Percentiles rank a stretch among this genome's conserved stretches.
Evolutionary conservation across 2,329 filamentous ascomycete species (phyloP).

Genomic region (Colletotrichum simmondsii): DNA sequence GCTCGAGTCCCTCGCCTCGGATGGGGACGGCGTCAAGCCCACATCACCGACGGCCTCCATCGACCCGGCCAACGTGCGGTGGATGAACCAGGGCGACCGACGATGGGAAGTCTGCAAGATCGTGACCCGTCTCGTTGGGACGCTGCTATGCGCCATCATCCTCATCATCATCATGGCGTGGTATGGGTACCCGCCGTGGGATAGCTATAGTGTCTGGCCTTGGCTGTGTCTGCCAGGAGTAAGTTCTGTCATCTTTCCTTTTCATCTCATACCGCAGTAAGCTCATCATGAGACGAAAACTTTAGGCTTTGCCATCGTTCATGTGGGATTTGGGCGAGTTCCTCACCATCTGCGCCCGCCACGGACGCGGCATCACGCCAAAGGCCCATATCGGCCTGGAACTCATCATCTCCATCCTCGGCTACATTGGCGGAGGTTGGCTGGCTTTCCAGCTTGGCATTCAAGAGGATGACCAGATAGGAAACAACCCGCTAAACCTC

Average conservation of each 20-base stretch:
- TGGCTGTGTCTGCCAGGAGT: slow-evolving; percentile 7
- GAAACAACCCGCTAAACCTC: background rate
- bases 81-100: slow-evolving; percentile 26
- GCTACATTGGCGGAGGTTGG: background rate
- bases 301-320: slow-evolving; percentile 28
- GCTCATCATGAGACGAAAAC: background rate
- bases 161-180: slow-evolving; percentile 21
- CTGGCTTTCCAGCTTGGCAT: background rate
- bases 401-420: slow-evolving; percentile 36
- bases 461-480: background rate
- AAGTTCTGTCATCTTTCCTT: background rate
- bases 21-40: slow-evolving; percentile 37
- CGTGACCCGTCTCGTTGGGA: slow-evolving; percentile 35
- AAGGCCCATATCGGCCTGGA: slow-evolving; percentile 42
- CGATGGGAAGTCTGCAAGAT: slow-evolving; percentile 40
- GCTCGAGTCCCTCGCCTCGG: slow-evolving; percentile 29
- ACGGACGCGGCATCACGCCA: slow-evolving; percentile 39
- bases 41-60: slow-evolving; percentile 25
- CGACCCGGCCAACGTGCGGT: slow-evolving; percentile 30
- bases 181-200: background rate
- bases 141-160: slow-evolving; percentile 31
- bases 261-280: background rate
- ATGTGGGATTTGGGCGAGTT: slow-evolving; percentile 42
- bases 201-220: background rate
- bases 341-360: slow-evolving; percentile 38